A percentile compares a stretch with the other conserved stretches of the same genome.
Evolutionary conservation across 768 basidiomycete genomes (phyloP).

Genomic region (Suillus variegatus): DNA sequence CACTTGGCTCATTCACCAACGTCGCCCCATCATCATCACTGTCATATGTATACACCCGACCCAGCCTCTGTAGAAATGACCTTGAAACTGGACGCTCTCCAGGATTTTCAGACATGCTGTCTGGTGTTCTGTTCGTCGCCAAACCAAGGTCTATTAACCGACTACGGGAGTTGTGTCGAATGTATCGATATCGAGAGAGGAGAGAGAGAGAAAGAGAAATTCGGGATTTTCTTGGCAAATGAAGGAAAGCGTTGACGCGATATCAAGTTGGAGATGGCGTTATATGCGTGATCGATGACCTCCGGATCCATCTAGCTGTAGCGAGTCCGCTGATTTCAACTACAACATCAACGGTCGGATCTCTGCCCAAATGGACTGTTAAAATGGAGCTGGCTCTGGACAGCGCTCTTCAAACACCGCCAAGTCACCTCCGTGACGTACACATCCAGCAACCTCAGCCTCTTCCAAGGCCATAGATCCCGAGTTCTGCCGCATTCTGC

Average conservation of each 20-base stretch:
- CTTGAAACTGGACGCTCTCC: background rate
- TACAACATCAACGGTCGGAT: background rate
- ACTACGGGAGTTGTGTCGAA: background rate
- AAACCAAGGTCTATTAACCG: background rate
- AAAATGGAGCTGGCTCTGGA: too few species aligned
- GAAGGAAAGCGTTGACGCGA: too few species aligned
- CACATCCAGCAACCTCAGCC: too few species aligned
- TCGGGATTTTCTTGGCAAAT: too few species aligned
- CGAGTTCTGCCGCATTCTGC: too few species aligned
- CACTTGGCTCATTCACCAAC: slow-evolving; percentile 3
- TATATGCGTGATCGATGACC: background rate
- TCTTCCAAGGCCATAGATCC: too few species aligned
- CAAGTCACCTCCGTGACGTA: too few species aligned
- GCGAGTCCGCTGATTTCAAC: background rate
- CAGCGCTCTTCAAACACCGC: too few species aligned
- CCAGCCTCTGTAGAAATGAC: slow-evolving; percentile 9
- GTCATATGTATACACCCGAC: slow-evolving; percentile 6
- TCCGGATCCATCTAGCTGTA: background rate
- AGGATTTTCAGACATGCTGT: background rate
- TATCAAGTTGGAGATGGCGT: background rate
- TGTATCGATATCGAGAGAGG: background rate
- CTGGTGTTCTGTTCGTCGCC: background rate
- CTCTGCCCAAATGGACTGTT: background rate
- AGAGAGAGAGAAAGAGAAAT: too few species aligned
- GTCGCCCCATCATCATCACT: slow-evolving; percentile 6